phyloP scores from a whole-genome alignment of 345 rosid genomes.

The Nephelium lappaceum region DNA sequence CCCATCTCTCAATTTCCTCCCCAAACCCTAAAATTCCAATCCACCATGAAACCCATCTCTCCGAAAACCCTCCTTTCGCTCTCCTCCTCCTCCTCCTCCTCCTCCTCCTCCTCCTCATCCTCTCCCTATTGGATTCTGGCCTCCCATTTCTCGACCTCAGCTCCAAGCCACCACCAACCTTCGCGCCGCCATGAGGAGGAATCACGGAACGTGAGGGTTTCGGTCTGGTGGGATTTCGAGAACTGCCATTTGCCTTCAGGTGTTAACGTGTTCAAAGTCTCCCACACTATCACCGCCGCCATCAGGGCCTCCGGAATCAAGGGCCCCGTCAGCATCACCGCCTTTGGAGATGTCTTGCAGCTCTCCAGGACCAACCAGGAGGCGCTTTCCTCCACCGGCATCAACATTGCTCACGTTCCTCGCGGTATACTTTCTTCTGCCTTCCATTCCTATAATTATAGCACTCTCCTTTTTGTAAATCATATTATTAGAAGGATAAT shows the following conservation, averaged over 20 bases:
- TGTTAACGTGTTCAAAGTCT: conserved; percentile 59
- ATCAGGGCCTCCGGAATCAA: conserved; percentile 69
- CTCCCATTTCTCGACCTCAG: conserved; percentile 42
- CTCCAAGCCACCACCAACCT: neutral
- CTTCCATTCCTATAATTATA: neutral
- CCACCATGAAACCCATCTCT: neutral
- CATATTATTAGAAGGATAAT: no score
- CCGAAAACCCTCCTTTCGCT: conserved; percentile 10
- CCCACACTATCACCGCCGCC: conserved; percentile 59
- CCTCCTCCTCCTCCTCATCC: conserved; percentile 23
- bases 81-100: conserved; percentile 26
- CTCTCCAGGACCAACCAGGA: conserved; percentile 70
- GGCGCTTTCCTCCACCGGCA: conserved; percentile 77
- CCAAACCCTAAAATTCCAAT: neutral
- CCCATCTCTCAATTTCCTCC: neutral
- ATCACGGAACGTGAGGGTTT: conserved; percentile 57
- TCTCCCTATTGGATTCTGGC: conserved; percentile 26
- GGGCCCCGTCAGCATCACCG: conserved; percentile 80
- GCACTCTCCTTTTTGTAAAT: no score
- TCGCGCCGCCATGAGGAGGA: conserved; percentile 47
- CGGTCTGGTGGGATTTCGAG: conserved; percentile 99
- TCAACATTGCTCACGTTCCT: conserved; percentile 74
- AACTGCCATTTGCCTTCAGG: conserved; percentile 68
- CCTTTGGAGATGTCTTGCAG: conserved; percentile 75
- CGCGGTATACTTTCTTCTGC: conserved; percentile 41